Evolutionary conservation across 306 rosid genomes (phyloP).

Genomic region (Leucaena leucocephala): DNA sequence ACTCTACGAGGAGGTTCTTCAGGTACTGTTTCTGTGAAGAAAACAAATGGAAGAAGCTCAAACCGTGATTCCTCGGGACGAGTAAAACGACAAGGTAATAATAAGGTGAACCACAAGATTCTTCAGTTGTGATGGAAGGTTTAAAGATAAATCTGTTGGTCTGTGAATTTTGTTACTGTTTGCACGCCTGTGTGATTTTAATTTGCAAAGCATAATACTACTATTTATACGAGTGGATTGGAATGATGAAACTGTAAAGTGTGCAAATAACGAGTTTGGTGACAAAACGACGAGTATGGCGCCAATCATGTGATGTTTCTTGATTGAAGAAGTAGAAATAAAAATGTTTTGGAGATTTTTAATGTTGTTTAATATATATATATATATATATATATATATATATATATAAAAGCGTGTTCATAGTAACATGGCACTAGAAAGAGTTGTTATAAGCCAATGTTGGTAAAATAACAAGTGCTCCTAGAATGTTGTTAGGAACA

Average conservation of each 20-base stretch:
- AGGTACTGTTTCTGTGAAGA: slow-evolving; percentile 25
- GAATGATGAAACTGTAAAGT: background rate
- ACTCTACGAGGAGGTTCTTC: slow-evolving; percentile 45
- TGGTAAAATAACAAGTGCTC: too few relatives aligned
- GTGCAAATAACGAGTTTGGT: background rate
- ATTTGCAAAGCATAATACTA: background rate
- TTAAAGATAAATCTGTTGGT: slow-evolving; percentile 19
- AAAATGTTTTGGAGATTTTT: background rate
- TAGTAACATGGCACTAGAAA: background rate
- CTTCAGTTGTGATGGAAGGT: slow-evolving; percentile 49
- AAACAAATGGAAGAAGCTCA: slow-evolving; percentile 24
- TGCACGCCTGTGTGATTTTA: background rate
- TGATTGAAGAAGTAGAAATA: background rate
- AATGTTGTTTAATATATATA: background rate
- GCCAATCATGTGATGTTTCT: background rate
- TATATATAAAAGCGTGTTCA: background rate
- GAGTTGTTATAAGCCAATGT: background rate
- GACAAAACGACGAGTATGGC: background rate
- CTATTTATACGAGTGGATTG: background rate
- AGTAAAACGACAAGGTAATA: background rate
- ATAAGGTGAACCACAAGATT: slow-evolving; percentile 19
- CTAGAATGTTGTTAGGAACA: too few relatives aligned
- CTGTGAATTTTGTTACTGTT: background rate
- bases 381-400: too few relatives aligned
- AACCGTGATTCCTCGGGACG: background rate